These are phyloP conservation scores for Trichoderma aggressivum DNA, from an alignment of 2,329 filamentous ascomycete species.

Conservation along the genomic window DNA sequence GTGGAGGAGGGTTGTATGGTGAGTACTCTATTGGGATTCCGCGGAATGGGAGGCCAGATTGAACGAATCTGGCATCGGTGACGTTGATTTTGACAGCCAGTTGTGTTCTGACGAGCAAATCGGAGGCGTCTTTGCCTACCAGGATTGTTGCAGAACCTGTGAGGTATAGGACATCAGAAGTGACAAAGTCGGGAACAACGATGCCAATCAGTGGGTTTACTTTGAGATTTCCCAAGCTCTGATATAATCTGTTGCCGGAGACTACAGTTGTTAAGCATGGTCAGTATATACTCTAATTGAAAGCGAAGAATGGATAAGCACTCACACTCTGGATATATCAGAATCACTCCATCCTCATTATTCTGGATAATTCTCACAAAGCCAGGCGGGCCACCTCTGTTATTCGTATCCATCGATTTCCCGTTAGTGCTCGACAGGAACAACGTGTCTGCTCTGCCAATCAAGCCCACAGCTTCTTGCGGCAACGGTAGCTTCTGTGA, in stretches of 20 bases:
- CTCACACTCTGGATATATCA: not conserved
- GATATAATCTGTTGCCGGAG: not conserved
- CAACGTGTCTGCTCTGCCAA: not conserved
- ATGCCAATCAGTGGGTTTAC: not conserved
- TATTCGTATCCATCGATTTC: constrained; percentile 76
- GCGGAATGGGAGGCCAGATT: not conserved
- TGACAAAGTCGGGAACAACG: not conserved
- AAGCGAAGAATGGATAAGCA: not conserved
- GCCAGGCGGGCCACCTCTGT: constrained; percentile 70
- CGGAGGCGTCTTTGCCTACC: not conserved
- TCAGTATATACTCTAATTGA: fast-evolving
- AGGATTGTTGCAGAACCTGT: not conserved
- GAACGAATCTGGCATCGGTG: not conserved
- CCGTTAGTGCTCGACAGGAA: constrained; percentile 63
- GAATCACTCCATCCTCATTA: not conserved
- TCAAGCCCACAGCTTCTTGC: not conserved
- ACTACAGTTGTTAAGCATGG: not conserved
- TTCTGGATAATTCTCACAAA: constrained; percentile 63
- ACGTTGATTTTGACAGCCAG: not conserved
- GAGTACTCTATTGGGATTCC: not conserved
- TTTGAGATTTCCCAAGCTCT: not conserved
- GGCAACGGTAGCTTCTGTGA: not conserved
- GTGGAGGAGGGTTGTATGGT: constrained; percentile 42
- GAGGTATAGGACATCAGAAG: not conserved
- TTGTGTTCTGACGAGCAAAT: not conserved